Conservation (phyloP, 2,329 filamentous ascomycete genomes). For the Dryadomyces quercus-mongolicae region DNA sequence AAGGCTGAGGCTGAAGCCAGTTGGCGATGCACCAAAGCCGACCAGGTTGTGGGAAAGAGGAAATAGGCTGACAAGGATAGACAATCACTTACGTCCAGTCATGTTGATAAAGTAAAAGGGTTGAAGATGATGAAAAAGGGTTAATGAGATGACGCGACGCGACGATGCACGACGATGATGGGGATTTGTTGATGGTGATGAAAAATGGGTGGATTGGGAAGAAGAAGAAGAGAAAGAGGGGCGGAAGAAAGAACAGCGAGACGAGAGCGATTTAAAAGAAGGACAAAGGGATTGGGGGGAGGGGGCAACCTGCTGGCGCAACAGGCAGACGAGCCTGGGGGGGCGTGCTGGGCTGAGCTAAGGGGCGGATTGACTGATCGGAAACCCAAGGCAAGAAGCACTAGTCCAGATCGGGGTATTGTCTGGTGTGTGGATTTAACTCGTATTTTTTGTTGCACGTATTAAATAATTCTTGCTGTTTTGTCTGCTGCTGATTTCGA, state of each 20-base stretch:
- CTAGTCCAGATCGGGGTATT: conserved; percentile 6
- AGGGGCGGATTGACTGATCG: conserved; percentile 6
- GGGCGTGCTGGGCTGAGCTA: not conserved
- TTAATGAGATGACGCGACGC: conserved; percentile 15
- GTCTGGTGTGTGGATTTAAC: not conserved
- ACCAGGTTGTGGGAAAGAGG: not conserved
- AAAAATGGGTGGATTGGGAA: conserved; percentile 12
- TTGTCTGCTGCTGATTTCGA: conserved; percentile 1
- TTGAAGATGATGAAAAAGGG: conserved; percentile 17
- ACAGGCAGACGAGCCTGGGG: no score
- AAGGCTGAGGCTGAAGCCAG: conserved; percentile 1
- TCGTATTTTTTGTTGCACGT: not conserved
- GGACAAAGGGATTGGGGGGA: not conserved
- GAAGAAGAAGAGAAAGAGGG: conserved; percentile 3
- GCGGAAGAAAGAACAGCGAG: not conserved
- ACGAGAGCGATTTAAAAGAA: conserved; percentile 7
- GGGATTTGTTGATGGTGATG: conserved; percentile 14
- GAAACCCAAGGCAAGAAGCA: not conserved
- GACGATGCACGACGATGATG: conserved; percentile 17
- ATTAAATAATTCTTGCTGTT: not conserved
- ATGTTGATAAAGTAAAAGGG: conserved; percentile 22
- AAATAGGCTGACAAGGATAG: not conserved
- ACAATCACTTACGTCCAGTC: conserved; percentile 15
- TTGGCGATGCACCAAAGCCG: not conserved
- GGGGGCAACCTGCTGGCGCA: not conserved